Evolutionary conservation across 2,329 filamentous ascomycete genomes (phyloP).

Genomic region (Pseudogymnoascus sp.): DNA sequence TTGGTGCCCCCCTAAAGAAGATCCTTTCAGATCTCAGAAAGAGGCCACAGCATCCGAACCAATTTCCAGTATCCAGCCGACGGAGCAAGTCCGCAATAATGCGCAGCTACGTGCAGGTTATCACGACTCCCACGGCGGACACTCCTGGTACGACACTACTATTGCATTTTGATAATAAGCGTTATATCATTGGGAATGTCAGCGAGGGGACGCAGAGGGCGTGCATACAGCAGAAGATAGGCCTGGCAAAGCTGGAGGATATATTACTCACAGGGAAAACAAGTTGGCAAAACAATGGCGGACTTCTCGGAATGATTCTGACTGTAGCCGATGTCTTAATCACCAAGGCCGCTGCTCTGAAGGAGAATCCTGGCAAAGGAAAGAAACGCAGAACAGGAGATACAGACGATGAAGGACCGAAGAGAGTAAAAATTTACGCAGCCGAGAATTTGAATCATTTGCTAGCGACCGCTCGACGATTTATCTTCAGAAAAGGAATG

Average conservation of each 20-base stretch:
- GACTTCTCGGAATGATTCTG: conserved; percentile 76
- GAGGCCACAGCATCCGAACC: background rate
- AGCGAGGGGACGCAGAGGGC: conserved; percentile 80
- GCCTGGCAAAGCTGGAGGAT: conserved; percentile 59
- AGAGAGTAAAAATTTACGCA: conserved; percentile 61
- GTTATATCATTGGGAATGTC: conserved; percentile 79
- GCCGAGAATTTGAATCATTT: conserved; percentile 72
- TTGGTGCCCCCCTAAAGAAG: background rate
- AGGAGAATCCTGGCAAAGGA: conserved; percentile 30
- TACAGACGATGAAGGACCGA: conserved; percentile 23
- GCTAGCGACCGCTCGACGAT: conserved; percentile 73
- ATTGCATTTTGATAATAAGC: conserved; percentile 70
- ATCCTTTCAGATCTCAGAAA: background rate
- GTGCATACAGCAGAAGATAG: conserved; percentile 49
- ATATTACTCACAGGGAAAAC: conserved; percentile 76
- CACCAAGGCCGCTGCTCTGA: conserved; percentile 37
- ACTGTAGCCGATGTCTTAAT: conserved; percentile 66
- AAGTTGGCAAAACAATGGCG: conserved; percentile 70
- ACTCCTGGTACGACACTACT: conserved; percentile 71
- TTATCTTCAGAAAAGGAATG: conserved; percentile 79
- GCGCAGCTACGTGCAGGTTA: conserved; percentile 65
- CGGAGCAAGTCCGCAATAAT: conserved; percentile 38
- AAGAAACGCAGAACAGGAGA: conserved; percentile 26
- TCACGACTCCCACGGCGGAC: conserved; percentile 79
- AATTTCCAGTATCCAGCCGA: background rate